phyloP scores from a whole-genome alignment of 805 yeast species.

The Metschnikowia gelsemii region DNA sequence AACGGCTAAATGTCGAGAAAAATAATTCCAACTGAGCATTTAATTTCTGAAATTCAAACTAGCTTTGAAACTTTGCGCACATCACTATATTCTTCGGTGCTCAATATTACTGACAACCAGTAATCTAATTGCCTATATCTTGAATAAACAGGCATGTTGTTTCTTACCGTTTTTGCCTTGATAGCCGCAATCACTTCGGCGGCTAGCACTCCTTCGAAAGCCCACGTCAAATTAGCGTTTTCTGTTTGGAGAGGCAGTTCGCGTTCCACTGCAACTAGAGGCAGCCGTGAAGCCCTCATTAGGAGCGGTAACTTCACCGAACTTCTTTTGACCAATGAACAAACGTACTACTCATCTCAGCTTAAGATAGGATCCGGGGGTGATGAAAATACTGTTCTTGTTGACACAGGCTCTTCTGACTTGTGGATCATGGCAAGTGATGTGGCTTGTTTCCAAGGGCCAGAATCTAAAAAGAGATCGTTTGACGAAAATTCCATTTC shows the following conservation, averaged over 20 bases:
- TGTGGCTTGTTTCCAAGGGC: slow-evolving; percentile 1
- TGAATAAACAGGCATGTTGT: not conserved
- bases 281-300: slow-evolving; percentile 4
- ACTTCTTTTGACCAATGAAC: slow-evolving; percentile 11
- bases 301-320: slow-evolving; percentile 10
- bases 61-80: too few species aligned
- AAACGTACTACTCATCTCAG: slow-evolving; percentile 15
- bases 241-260: slow-evolving; percentile 14
- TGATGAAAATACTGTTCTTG: slow-evolving; percentile 30
- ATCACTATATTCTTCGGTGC: too few species aligned
- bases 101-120: too few species aligned
- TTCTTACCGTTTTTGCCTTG: slow-evolving; percentile 5
- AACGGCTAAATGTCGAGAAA: too few species aligned
- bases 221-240: slow-evolving; percentile 13
- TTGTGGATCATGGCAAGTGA: slow-evolving; percentile 39
- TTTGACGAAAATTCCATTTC: not conserved
- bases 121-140: too few species aligned
- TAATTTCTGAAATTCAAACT: too few species aligned
- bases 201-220: slow-evolving; percentile 5
- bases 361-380: slow-evolving; percentile 16
- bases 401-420: slow-evolving; percentile 47
- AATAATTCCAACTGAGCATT: too few species aligned
- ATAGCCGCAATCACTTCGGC: slow-evolving; percentile 11
- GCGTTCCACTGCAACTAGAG: slow-evolving; percentile 5
- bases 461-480: not conserved